A percentile compares a stretch with the other conserved stretches of the same genome.
These are phyloP conservation scores for Proliferodiscus dingleyae DNA, from an alignment of 2,329 filamentous ascomycete genomes.

Conservation along the genomic window DNA sequence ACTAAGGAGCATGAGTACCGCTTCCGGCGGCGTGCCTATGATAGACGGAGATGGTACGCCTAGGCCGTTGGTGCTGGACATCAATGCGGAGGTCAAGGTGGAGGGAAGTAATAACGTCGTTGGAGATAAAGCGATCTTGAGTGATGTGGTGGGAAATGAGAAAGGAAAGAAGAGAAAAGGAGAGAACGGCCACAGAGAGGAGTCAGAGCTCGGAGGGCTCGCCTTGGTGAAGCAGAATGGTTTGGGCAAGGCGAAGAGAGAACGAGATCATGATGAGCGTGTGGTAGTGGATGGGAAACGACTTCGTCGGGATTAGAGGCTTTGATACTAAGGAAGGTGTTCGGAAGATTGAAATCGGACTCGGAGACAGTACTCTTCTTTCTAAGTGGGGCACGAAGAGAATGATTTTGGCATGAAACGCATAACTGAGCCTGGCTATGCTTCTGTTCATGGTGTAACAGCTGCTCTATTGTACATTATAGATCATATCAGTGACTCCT, in stretches of 20 bases:
- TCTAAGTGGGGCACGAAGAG: background rate
- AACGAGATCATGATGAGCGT: constrained; percentile 7
- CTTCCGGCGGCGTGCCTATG: constrained; percentile 40
- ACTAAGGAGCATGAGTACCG: constrained; percentile 39
- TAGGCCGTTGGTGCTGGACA: constrained; percentile 38
- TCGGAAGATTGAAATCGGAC: background rate
- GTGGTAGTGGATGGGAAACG: constrained; percentile 12
- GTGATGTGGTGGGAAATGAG: background rate
- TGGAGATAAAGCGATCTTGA: constrained; percentile 28
- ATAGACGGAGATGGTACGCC: constrained; percentile 41
- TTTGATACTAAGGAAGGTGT: background rate
- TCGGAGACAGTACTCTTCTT: background rate
- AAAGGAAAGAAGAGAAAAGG: constrained; percentile 1
- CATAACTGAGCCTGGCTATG: too few species aligned
- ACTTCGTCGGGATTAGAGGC: constrained; percentile 3
- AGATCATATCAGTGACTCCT: constrained; percentile 3
- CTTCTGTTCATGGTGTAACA: background rate
- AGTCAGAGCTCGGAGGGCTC: background rate
- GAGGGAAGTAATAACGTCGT: constrained; percentile 42
- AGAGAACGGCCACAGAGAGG: constrained; percentile 4
- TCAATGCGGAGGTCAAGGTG: constrained; percentile 43
- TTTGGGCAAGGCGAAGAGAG: constrained; percentile 5
- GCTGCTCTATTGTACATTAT: background rate
- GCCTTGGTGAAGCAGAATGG: constrained; percentile 1
- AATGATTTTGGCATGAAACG: too few species aligned